Percentiles rank a stretch among this genome's conserved stretches.
Conservation (phyloP, 2,329 filamentous ascomycete species). For the Phialocephala subalpina region DNA sequence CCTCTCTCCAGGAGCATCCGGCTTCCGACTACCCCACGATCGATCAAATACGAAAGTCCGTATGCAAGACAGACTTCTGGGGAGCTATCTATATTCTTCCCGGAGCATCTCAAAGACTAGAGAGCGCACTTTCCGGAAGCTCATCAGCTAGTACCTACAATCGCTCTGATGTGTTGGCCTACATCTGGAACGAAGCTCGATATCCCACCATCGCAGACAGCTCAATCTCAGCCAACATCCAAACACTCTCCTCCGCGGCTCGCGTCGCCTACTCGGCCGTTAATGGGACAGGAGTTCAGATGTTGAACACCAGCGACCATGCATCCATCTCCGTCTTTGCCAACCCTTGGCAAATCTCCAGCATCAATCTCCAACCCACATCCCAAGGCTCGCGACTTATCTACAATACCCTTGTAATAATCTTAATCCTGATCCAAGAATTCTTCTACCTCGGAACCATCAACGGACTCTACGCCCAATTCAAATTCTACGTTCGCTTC, state of each 20-base stretch:
- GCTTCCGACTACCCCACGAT: slow-evolving; percentile 40
- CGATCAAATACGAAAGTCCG: slow-evolving; percentile 42
- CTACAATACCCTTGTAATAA: slow-evolving; percentile 51
- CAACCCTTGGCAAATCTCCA: slow-evolving; percentile 44
- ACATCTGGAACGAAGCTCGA: slow-evolving; percentile 48
- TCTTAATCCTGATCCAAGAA: slow-evolving; percentile 46
- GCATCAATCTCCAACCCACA: slow-evolving; percentile 44
- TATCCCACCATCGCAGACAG: slow-evolving; percentile 45
- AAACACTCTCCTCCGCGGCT: slow-evolving; percentile 39
- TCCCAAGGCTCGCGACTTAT: slow-evolving; percentile 46
- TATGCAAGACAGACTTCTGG: slow-evolving; percentile 50
- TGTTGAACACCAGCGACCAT: slow-evolving; percentile 36
- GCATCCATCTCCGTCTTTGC: slow-evolving; percentile 44
- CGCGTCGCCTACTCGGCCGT: slow-evolving; percentile 39
- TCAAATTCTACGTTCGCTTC: slow-evolving; percentile 36
- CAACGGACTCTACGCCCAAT: slow-evolving; percentile 41
- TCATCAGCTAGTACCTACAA: slow-evolving; percentile 42
- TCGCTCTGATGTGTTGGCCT: slow-evolving; percentile 44
- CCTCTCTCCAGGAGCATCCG: slow-evolving; percentile 43
- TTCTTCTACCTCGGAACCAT: slow-evolving; percentile 42
- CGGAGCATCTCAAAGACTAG: slow-evolving; percentile 45
- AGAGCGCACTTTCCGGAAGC: slow-evolving; percentile 40
- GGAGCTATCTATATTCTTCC: slow-evolving; percentile 46
- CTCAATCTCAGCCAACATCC: slow-evolving; percentile 42
- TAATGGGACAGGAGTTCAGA: slow-evolving; percentile 34